Percentiles rank a stretch among this genome's conserved stretches.
Conservation (phyloP, 148 eudicot species). For the Amaranthus palmeri region DNA sequence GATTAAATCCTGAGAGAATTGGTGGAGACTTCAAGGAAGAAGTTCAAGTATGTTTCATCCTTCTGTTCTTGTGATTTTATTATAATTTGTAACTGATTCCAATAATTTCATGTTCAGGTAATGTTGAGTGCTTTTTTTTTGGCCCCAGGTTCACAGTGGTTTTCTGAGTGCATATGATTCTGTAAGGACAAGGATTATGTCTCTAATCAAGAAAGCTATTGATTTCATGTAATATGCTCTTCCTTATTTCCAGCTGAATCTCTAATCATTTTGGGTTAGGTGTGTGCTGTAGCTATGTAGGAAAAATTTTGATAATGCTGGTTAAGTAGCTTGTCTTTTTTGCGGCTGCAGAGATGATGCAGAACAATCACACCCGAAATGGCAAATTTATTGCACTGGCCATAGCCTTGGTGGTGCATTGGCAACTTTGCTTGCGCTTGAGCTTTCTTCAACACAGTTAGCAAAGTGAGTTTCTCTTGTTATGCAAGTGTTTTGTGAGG, state of each 20-base stretch:
- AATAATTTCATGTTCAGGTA: constrained; percentile 6
- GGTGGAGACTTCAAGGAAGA: constrained; percentile 95
- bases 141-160: constrained; percentile 79
- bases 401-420: constrained; percentile 98
- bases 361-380: constrained; percentile 42
- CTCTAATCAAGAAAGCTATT: constrained; percentile 63
- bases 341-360: constrained; percentile 48
- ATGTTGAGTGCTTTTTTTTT: constrained; percentile 12
- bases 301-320: background rate
- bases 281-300: background rate
- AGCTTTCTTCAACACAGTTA: constrained; percentile 84
- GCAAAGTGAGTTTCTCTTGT: constrained; percentile 62
- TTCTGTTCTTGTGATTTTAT: constrained; percentile 1
- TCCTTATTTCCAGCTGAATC: constrained; percentile 1
- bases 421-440: constrained; percentile 95
- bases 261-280: background rate
- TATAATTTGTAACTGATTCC: constrained; percentile 2
- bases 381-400: constrained; percentile 92
- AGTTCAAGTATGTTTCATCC: constrained; percentile 60
- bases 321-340: background rate
- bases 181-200: constrained; percentile 70
- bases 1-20: constrained; percentile 93
- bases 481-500: background rate
- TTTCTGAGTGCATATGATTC: constrained; percentile 96
- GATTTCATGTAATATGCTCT: constrained; percentile 50